Evolutionary conservation across 2,329 filamentous ascomycete genomes (phyloP), one percentile per base, ranked within the genome.

Genomic region (Salinomyces thailandicus): DNA sequence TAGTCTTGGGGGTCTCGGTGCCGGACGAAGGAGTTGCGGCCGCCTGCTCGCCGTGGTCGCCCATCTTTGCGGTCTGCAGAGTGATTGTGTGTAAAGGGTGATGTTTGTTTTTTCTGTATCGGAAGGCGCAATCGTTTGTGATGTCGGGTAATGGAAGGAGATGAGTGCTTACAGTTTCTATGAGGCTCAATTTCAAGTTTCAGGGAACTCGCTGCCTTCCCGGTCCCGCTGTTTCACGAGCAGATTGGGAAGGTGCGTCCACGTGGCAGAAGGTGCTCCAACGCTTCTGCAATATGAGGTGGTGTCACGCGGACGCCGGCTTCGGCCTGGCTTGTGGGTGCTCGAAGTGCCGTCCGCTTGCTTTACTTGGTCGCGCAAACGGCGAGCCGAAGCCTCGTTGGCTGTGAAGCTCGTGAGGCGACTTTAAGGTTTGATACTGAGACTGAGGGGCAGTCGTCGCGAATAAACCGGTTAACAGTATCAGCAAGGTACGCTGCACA

Each of bases 211-310:
- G n/a, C n/a, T n/a, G n/a, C n/a, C n/a, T 18, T 26, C 16, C 33
- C 18, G 13, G 8, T 20, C 15, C 17, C 16, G 26, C 15, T 26
- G 37, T 35, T 33, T 31, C 27, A 36, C 38, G 17, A 17, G 28
- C 29, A 15, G 30, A 34, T 5, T 8, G 20, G 38, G 38, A 36
- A 37, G 31, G 38, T 26, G 19, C 38, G 34, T 37, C 18, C 33
- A 41, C 38, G 38, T 41, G 38, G 38, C 38, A 22, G 22, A 26
- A 26, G 22, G 22, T 26, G 22, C 22, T 26, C 22, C 9, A 26
- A n/a, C 22, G 22, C n/a, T n/a, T 8, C 22, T n/a, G n/a, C n/a
- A n/a, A n/a, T n/a, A n/a, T n/a, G n/a, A n/a, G n/a, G n/a, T 26
- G 22, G 22, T n/a, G 22, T 26, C 22, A 26, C 22, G 22, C 22